These are phyloP conservation scores for Achaetomiella virescens DNA, from an alignment of 495 filamentous ascomycete genomes.

Conservation along the genomic window DNA sequence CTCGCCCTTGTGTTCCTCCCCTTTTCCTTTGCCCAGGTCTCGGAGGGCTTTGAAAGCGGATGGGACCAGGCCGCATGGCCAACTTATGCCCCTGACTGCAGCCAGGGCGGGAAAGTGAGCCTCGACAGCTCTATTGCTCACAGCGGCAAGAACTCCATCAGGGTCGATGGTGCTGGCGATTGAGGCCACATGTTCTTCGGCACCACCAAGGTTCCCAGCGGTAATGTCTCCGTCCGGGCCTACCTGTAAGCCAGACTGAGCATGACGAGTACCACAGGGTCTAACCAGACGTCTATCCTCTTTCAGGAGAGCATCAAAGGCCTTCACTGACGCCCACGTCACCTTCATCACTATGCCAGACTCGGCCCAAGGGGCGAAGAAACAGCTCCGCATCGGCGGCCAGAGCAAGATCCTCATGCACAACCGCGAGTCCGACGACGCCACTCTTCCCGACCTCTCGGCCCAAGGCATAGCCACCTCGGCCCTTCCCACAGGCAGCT, in stretches of 20 bases:
- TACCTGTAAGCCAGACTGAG: conserved; percentile 43
- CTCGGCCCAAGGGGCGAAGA: conserved; percentile 44
- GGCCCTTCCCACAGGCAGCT: conserved; percentile 41
- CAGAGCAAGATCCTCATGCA: conserved; percentile 53
- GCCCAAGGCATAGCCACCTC: conserved; percentile 50
- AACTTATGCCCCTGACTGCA: conserved; percentile 50
- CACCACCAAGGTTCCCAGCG: conserved; percentile 47
- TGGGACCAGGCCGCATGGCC: conserved; percentile 50
- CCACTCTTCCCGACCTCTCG: conserved; percentile 55
- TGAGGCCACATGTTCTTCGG: conserved; percentile 57
- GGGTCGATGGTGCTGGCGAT: conserved; percentile 47
- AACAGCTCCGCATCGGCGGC: conserved; percentile 54
- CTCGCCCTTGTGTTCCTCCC: conserved; percentile 43
- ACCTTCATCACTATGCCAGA: conserved; percentile 58
- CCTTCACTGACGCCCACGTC: conserved; percentile 50
- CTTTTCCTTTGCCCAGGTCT: conserved; percentile 43
- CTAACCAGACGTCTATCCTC: conserved; percentile 1
- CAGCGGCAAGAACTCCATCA: conserved; percentile 51
- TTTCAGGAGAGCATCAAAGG: conserved; percentile 44
- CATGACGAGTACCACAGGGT: conserved; percentile 25
- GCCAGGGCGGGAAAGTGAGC: conserved; percentile 48
- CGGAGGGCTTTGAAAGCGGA: conserved; percentile 48
- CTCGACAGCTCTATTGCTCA: conserved; percentile 48
- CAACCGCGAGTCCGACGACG: conserved; percentile 56
- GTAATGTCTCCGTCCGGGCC: conserved; percentile 49